These are phyloP conservation scores for Solanum paucissectum DNA, from an alignment of 257 asterid species.

Conservation along the genomic window DNA sequence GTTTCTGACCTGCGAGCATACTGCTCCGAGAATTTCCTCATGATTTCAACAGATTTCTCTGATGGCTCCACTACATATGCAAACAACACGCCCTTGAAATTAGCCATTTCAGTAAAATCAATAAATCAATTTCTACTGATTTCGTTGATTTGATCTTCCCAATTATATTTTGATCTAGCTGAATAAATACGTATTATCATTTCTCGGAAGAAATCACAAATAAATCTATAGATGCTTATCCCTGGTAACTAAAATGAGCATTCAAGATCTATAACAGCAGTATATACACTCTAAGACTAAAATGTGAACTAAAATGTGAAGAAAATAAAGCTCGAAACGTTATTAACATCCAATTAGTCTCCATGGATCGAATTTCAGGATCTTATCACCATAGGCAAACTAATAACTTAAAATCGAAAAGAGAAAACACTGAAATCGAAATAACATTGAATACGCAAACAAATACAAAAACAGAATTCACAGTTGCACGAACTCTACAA, in stretches of 20 bases:
- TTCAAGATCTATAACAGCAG: background rate
- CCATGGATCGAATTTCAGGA: background rate
- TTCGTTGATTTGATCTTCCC: background rate
- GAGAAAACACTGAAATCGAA: background rate
- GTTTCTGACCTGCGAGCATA: constrained; percentile 85
- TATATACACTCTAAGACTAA: background rate
- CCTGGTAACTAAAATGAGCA: background rate
- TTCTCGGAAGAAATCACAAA: background rate
- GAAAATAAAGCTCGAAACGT: background rate
- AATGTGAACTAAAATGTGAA: background rate
- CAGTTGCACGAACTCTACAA: background rate
- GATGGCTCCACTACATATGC: constrained; percentile 61
- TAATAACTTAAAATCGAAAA: background rate
- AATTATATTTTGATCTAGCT: background rate
- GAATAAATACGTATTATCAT: background rate
- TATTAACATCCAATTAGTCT: background rate
- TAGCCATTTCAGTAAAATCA: background rate
- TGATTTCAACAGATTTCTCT: constrained; percentile 83
- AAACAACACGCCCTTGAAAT: background rate
- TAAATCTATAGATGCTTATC: background rate
- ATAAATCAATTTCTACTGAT: background rate
- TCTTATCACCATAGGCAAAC: background rate
- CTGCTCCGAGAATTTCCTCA: constrained; percentile 98
- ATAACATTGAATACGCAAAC: background rate
- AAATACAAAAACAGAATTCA: background rate